These are phyloP conservation scores for Candida frijolesensis DNA, from an alignment of 1,139 yeast genomes.

Conservation along the genomic window DNA sequence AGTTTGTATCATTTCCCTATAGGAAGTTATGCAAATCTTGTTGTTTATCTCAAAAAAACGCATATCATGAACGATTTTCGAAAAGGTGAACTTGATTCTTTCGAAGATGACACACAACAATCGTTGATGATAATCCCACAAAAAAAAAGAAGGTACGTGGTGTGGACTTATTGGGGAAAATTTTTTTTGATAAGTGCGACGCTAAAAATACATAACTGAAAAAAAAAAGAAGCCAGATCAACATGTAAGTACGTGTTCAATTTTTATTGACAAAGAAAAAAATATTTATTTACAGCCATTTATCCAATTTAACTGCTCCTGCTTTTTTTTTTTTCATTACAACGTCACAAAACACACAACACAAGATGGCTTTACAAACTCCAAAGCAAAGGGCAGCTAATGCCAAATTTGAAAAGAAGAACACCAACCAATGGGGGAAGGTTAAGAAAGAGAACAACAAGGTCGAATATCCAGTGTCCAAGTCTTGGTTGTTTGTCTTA, in stretches of 20 bases:
- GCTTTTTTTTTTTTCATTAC: neutral
- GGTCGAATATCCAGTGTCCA: constrained; percentile 53
- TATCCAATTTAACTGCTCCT: neutral
- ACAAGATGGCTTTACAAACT: constrained; percentile 56
- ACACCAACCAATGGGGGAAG: constrained; percentile 71
- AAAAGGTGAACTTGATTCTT: too few species aligned
- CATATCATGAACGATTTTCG: too few species aligned
- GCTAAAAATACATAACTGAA: neutral
- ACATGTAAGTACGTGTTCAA: constrained; percentile 2
- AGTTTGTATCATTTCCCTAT: too few species aligned
- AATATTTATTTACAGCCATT: constrained; percentile 4
- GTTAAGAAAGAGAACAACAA: constrained; percentile 36
- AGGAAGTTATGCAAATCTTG: too few species aligned
- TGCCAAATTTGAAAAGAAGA: constrained; percentile 73
- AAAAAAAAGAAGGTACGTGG: too few species aligned
- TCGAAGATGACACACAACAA: too few species aligned
- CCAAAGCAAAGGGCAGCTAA: constrained; percentile 87
- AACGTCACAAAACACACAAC: neutral
- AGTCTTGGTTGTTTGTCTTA: constrained; percentile 60
- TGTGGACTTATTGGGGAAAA: too few species aligned
- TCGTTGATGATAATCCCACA: too few species aligned
- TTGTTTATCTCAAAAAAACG: too few species aligned
- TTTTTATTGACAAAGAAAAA: neutral
- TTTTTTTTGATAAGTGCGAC: too few species aligned
- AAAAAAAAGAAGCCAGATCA: constrained; percentile 3